Percentiles rank a stretch among this genome's conserved stretches.
phyloP scores from a whole-genome alignment of 1,284 basidiomycete genomes.

The Thelephora terrestris region DNA sequence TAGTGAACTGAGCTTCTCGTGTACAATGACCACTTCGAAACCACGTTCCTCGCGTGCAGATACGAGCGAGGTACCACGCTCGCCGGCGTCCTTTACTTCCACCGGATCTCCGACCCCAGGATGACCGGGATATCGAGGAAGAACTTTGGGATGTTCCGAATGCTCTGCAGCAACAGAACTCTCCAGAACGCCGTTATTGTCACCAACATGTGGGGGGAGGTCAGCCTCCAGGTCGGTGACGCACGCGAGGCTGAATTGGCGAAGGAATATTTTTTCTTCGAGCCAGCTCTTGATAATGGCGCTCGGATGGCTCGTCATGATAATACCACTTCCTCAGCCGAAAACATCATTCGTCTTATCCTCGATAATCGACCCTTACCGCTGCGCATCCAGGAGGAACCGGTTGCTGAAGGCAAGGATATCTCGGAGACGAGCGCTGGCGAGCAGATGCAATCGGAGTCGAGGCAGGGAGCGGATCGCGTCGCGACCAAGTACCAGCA shows the following conservation, averaged over 20 bases:
- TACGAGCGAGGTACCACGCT: slow-evolving; percentile 31
- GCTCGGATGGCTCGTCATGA: slow-evolving; percentile 7
- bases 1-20: too few species aligned
- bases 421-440: slow-evolving; percentile 9
- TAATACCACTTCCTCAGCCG: slow-evolving; percentile 2
- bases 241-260: slow-evolving; percentile 7
- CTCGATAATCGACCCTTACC: slow-evolving; percentile 4
- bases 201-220: neutral
- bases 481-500: slow-evolving; percentile 2
- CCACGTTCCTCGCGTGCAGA: too few species aligned
- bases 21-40: too few species aligned
- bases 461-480: slow-evolving; percentile 5
- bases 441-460: too few species aligned
- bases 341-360: neutral
- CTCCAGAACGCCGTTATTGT: neutral
- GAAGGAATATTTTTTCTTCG: slow-evolving; percentile 6
- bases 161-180: neutral
- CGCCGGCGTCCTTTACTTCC: slow-evolving; percentile 43
- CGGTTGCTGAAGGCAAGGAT: slow-evolving; percentile 10
- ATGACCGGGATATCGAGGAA: slow-evolving; percentile 40
- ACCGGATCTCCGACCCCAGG: slow-evolving; percentile 41
- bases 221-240: neutral
- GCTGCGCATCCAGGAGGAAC: slow-evolving; percentile 13
- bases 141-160: slow-evolving; percentile 30
- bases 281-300: slow-evolving; percentile 4